Evolutionary conservation across 176 grass and related monocot species (phyloP).

Genomic region (Raddia distichophylla): DNA sequence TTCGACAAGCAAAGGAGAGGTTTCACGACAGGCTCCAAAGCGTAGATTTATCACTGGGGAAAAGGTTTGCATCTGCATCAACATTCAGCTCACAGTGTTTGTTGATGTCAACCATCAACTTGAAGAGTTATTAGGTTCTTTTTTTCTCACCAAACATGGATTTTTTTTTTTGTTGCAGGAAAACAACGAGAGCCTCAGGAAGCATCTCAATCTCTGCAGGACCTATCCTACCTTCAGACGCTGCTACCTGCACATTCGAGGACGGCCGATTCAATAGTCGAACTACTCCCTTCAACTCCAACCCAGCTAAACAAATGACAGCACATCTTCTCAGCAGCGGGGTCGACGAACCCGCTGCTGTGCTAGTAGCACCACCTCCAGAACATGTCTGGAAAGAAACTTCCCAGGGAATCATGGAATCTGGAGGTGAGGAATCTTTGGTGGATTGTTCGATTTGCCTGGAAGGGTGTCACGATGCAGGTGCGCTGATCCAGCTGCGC

Average conservation of each 20-base stretch:
- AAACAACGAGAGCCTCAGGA: not conserved
- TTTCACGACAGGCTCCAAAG: constrained; percentile 47
- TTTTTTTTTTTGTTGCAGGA: not conserved
- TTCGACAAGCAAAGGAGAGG: constrained; percentile 49
- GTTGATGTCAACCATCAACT: not conserved
- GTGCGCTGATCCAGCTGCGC: constrained; percentile 27
- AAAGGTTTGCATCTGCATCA: constrained; percentile 33
- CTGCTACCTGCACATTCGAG: not conserved
- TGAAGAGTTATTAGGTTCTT: not conserved
- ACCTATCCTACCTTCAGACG: not conserved
- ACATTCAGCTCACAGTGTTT: not conserved
- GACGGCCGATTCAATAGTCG: not conserved
- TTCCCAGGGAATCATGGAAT: not conserved
- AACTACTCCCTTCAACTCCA: not conserved
- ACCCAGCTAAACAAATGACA: not conserved
- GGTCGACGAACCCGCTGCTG: not conserved
- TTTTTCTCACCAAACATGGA: not conserved
- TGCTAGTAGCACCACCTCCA: not conserved
- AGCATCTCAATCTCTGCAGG: not conserved
- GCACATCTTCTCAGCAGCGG: not conserved
- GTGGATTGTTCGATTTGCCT: constrained; percentile 53
- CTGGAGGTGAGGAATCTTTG: not conserved
- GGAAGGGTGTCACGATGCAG: constrained; percentile 41
- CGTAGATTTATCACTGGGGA: constrained; percentile 24
- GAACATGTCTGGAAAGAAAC: not conserved